These are phyloP conservation scores for Penicillium brevicompactum DNA, from an alignment of 2,329 filamentous ascomycete species.

Conservation along the genomic window DNA sequence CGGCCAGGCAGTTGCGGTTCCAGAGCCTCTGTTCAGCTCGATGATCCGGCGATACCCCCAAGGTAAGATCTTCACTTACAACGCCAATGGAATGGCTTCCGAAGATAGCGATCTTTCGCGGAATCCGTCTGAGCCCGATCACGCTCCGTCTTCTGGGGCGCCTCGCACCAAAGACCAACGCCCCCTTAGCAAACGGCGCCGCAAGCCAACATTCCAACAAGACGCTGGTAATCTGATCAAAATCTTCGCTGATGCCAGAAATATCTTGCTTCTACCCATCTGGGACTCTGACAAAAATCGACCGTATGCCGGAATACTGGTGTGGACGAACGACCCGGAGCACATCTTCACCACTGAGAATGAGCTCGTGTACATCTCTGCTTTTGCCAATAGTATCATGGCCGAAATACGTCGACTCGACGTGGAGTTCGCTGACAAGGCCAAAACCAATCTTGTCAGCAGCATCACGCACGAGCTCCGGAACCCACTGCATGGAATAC, in stretches of 20 bases:
- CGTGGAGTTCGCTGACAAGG: constrained; percentile 39
- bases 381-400: constrained; percentile 39
- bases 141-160: neutral
- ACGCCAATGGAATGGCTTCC: constrained; percentile 25
- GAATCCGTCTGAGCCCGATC: neutral
- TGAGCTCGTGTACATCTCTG: constrained; percentile 37
- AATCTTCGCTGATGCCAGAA: constrained; percentile 27
- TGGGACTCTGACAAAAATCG: constrained; percentile 34
- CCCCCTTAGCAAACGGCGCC: constrained; percentile 14
- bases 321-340: constrained; percentile 29
- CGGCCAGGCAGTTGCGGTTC: constrained; percentile 16
- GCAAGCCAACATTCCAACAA: constrained; percentile 14
- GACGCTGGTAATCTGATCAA: constrained; percentile 20
- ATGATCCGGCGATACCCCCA: constrained; percentile 29
- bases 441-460: constrained; percentile 55
- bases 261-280: constrained; percentile 33
- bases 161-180: neutral
- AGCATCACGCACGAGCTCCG: constrained; percentile 55
- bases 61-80: constrained; percentile 32
- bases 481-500: constrained; percentile 47
- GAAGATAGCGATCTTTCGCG: constrained; percentile 22
- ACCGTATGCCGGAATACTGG: constrained; percentile 32
- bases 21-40: constrained; percentile 20
- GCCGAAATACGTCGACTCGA: constrained; percentile 40
- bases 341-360: constrained; percentile 21